Conservation (phyloP, 768 basidiomycete genomes). For the Amanita muscaria region DNA sequence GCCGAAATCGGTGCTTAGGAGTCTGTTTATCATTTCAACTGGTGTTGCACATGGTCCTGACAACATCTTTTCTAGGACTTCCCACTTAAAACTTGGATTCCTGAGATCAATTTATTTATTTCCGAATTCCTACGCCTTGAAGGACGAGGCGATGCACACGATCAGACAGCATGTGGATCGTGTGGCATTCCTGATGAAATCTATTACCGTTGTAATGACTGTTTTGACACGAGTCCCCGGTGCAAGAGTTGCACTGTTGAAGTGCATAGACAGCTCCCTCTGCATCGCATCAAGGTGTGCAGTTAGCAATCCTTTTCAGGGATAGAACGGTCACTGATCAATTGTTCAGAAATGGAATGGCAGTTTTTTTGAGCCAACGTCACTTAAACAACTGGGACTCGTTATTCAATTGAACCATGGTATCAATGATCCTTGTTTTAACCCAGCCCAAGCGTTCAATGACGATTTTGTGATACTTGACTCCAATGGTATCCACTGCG, state of each 20-base stretch:
- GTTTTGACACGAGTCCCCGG: conserved; percentile 1
- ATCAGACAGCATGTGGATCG: not conserved
- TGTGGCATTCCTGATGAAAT: not conserved
- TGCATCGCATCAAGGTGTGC: conserved; percentile 13
- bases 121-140: not conserved
- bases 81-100: not conserved
- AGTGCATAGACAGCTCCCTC: conserved; percentile 7
- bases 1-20: not conserved
- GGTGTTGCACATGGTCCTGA: not conserved
- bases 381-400: not conserved
- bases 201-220: conserved; percentile 12
- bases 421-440: not conserved
- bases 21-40: no score
- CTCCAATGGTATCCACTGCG: not conserved
- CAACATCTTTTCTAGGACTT: not conserved
- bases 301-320: not conserved
- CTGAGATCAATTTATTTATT: not conserved
- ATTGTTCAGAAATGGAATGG: not conserved
- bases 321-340: not conserved
- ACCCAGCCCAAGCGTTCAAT: not conserved
- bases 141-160: not conserved
- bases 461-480: not conserved
- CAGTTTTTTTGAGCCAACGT: not conserved
- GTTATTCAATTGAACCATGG: not conserved
- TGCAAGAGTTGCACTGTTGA: conserved; percentile 9